phyloP scores from a whole-genome alignment of 352 stramenopile genomes.

The Peronospora belbahrii region DNA sequence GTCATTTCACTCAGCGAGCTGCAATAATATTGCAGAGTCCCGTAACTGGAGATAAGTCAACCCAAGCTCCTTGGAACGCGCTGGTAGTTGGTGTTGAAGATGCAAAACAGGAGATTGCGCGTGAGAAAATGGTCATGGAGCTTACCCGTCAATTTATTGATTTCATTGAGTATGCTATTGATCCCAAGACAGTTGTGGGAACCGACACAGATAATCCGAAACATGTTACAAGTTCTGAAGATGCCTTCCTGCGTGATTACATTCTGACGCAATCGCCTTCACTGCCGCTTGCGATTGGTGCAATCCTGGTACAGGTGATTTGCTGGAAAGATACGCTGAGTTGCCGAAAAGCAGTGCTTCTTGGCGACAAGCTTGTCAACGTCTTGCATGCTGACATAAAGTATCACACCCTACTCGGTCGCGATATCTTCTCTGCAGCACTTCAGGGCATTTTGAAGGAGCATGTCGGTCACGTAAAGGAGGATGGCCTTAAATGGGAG shows the following conservation, averaged over 20 bases:
- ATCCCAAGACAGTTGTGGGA: conserved; percentile 67
- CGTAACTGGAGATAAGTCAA: conserved; percentile 16
- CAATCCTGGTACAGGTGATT: conserved; percentile 50
- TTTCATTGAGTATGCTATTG: conserved; percentile 61
- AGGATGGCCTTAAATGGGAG: conserved; percentile 78
- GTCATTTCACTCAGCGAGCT: conserved; percentile 53
- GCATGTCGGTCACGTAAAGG: conserved; percentile 56
- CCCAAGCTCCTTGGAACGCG: conserved; percentile 37
- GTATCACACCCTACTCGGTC: conserved; percentile 41
- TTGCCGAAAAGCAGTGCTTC: conserved; percentile 45
- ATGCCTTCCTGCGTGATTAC: conserved; percentile 53
- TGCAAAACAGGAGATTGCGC: conserved; percentile 54
- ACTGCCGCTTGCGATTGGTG: conserved; percentile 43
- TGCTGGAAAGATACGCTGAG: conserved; percentile 70
- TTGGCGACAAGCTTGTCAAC: conserved; percentile 65
- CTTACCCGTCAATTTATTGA: conserved; percentile 59
- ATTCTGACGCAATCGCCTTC: conserved; percentile 39
- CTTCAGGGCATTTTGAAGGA: conserved; percentile 52
- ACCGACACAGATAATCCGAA: conserved; percentile 67
- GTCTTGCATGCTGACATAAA: conserved; percentile 31
- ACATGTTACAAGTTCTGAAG: conserved; percentile 55
- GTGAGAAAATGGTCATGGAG: conserved; percentile 70
- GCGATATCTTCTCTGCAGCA: conserved; percentile 53
- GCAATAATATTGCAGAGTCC: conserved; percentile 29
- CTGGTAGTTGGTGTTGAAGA: conserved; percentile 60